phyloP scores from a whole-genome alignment of 805 yeast species.

The Spathaspora boniae region DNA sequence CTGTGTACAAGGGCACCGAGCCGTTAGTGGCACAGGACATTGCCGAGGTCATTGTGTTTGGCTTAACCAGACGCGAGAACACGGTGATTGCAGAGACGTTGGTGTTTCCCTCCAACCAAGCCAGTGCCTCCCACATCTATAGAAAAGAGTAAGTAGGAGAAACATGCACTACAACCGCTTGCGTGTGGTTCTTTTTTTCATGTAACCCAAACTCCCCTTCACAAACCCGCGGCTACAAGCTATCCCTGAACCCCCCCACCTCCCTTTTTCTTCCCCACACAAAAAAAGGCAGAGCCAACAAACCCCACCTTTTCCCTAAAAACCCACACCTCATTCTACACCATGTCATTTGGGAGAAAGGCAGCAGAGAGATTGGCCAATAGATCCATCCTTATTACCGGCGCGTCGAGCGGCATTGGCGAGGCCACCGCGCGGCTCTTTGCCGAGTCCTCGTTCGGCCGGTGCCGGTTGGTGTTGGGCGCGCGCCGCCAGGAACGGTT shows the following conservation, averaged over 20 bases:
- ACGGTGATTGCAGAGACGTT: slow-evolving; percentile 77
- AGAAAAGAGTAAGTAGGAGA: too few species aligned
- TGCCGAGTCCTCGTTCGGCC: slow-evolving; percentile 37
- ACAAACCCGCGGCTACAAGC: too few species aligned
- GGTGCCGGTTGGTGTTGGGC: slow-evolving; percentile 33
- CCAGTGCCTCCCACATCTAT: slow-evolving; percentile 65
- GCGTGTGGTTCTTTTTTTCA: too few species aligned
- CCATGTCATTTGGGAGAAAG: slow-evolving; percentile 34
- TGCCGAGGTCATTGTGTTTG: slow-evolving; percentile 70
- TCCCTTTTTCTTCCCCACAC: slow-evolving; percentile 1
- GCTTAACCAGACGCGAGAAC: slow-evolving; percentile 62
- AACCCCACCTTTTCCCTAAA: slow-evolving; percentile 3
- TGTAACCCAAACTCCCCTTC: too few species aligned
- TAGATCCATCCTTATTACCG: slow-evolving; percentile 35
- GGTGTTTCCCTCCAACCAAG: slow-evolving; percentile 85
- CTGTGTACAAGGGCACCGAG: slow-evolving; percentile 62
- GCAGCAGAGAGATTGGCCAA: slow-evolving; percentile 39
- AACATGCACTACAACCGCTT: too few species aligned
- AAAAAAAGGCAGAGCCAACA: too few species aligned
- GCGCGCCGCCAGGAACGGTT: slow-evolving; percentile 36
- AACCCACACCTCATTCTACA: slow-evolving; percentile 1
- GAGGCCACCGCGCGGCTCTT: slow-evolving; percentile 38
- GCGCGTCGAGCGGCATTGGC: slow-evolving; percentile 44
- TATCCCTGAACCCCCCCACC: background rate
- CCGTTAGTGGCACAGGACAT: slow-evolving; percentile 73